Evolutionary conservation across 495 filamentous ascomycete genomes (phyloP), one percentile per base, ranked within the genome.

Genomic region (Penicillium herquei): DNA sequence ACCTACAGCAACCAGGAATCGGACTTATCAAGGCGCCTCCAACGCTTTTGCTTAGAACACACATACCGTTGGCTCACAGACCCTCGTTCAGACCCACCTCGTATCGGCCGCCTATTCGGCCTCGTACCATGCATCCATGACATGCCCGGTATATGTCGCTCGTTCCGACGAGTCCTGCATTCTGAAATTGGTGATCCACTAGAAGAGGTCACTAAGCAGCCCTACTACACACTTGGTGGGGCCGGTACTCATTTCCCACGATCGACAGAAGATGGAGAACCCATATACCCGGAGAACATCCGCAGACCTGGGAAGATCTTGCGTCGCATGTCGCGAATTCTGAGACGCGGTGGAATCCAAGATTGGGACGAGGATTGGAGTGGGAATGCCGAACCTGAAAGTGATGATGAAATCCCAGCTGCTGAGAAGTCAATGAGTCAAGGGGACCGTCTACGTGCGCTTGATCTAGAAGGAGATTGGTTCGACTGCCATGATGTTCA

Each of bases 21-120:
- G 12, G 81, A 81, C n/a, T 89, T 95, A 56, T 83, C 84, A 14
- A 82, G 89, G 0, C 78, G 84, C 11, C 74, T 94, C 21, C 87
- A 90, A 17, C 79, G 91, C 9, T 79, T 78, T 49, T 76, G 83
- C 7, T 60, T 86, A 12, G 90, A 96, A 68, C 70, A 76, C 39
- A 87, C 78, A 6, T 80, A 83, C 52, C 67, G 71, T 39, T 77
- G 92, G n/a, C 70, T 92, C 32, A 70, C 74, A 17, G 75, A 83
- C 52, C 70, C 84, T 6, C 66, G 72, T 46, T 70, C 82, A 2
- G 75, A 83, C 0, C 76, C 79, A 9, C 62, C 69, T 3, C 70
- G 67, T 0, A 69, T 88, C 47, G 67, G 74, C 39, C 77, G 82
- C 39, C 72, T 89, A 26, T 94, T 93, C 65, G 84, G 82, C 41